Evolutionary conservation across 78 protist genomes (phyloP), one percentile per base, ranked within the genome.

Genomic region (Dictyostelium purpureum): DNA sequence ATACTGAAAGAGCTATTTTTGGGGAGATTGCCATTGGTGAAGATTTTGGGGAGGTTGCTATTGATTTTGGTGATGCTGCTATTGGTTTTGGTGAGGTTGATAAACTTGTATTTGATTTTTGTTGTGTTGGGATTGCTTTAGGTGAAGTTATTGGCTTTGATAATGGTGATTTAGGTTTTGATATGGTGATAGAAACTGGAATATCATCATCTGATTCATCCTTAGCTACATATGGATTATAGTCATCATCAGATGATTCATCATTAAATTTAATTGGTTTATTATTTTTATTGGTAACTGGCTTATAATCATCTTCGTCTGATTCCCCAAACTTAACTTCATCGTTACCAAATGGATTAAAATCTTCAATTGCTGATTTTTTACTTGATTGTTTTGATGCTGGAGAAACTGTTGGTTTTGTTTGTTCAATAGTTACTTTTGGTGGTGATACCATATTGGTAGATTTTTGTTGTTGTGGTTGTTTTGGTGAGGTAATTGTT

Each of bases 221-320:
- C n/a, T 69, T 42, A 19, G 56, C 37, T 3, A 40, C 76, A 2
- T 40, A 69, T 16, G 76, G 76, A 24, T 69, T 69, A 42, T 40
- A 69, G 4, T 38, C 59, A 57, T 51, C 59, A 19, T 49, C 43
- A 73, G 42, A 35, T 12, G 40, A 38, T 69, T 69, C 61, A 21
- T 49, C 31, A 37, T 73, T 73, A 73, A 73, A 69, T 69, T 40
- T 42, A 69, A 47, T 28, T 47, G 79, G n/a, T 49, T 73, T 73
- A 14, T 33, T 63, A 16, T 24, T 70, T 18, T 26, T 70, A 33
- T 70, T 70, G 45, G 18, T 70, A 31, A n/a, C 4, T 37, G n/a
- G 7, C 0, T 18, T 56, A 56, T 56, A 56, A 35, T 65, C 45
- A 1, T 65, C 45, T 19, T 38, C 52, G 1, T 69, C 76, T 0